Base-by-base conservation (phyloP, 2,329 filamentous ascomycete genomes). In the Biscogniauxia marginata region DNA sequence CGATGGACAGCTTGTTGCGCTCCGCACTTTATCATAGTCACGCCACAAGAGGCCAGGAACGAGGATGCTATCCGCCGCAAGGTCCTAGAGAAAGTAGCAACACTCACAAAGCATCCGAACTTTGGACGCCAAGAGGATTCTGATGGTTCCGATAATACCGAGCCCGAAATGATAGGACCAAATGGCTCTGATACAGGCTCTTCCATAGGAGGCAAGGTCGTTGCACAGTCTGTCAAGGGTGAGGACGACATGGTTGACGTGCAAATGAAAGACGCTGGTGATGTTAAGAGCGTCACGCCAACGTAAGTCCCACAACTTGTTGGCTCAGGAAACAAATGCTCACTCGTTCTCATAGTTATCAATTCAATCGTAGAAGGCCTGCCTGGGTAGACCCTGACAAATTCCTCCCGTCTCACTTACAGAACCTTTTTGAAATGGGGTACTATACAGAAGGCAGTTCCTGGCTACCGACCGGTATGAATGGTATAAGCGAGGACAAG, bases 181-280 rank as follows among this genome's bases (percentile, higher is more conserved):
- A 87, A 79, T 16, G 79, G 77, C 19, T 86, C 84, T 0, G 61
- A 63, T 48, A 59, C 82, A 3, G 84, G 89, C 60, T 88, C 85
- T 3, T 86, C 86, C 3, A 84, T 82, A 8, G 89, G 89, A 62
- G 79, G 83, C 20, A 89, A 88, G 67, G 81, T 96, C 48, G 84
- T 88, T 56, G 88, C 91, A 46, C 83, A 85, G 23, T 96, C 93
- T 3, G 83, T 96, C 1, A 88, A 93, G 70, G 90, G 91, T 8
- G 93, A 97, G 71, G 93, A 97, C 59, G 91, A 91, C 59, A 85
- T 97, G 67, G 90, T 98, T 5, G 90, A 97, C 68, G 87, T 99
- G 16, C 90, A 89, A 0, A 93, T 97, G 87, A 86, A 85, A 52
- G 88, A 91, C 64, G 76, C 77, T 2, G 69, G 68, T 16, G 76